Base-by-base conservation (phyloP, 371 early-diverging fungal genomes). In the Sporodiniella umbellata region DNA sequence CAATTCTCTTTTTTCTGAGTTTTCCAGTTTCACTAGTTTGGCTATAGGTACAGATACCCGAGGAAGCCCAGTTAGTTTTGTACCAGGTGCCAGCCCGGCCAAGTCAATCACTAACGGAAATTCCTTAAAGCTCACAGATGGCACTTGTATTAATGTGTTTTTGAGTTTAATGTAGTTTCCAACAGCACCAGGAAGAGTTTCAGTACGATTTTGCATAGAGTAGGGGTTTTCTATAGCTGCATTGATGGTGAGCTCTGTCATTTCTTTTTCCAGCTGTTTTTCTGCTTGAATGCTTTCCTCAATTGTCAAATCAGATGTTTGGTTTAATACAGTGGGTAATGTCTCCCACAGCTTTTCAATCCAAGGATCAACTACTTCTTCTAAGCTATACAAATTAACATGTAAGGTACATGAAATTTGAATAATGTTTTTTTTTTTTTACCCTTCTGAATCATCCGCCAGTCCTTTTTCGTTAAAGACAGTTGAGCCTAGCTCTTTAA, bases 371-470 rank as follows among this genome's bases (percentile, higher is more conserved):
- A 94, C 92, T 2, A 81, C 78, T 11, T 76, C 83, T 54, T 96
- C 96, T 1, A 96, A 68, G 7, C 89, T 88, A 62, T 3, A 6
- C 15, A 24, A 3, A 35, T 5, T n/a, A n/a, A 14, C 10, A 31
- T 8, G 12, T 12, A 31, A 31, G 31, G 7, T n/a, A n/a, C n/a
- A 28, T 7, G 10, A 28, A 28, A 28, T 7, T 28, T 7, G 10
- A 10, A 28, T 10, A 10, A 4, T 28, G 18, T 21, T 18, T 4
- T 43, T 38, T 22, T 8, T 28, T 15, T 44, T 55, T 55, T 76
- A 87, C 83, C 94, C 94, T 47, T 87, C 87, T 7, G 87, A 94
- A 68, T 96, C 96, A 54, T 94, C 95, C 0, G 95, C 96, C 15
- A 93, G 60, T 4, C 87, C 94, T 42, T 77, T 84, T 19, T 78